Percentiles rank a stretch among this genome's conserved stretches.
These are phyloP conservation scores for Suhomyces pyralidae DNA, from an alignment of 805 yeast species.

Conservation along the genomic window DNA sequence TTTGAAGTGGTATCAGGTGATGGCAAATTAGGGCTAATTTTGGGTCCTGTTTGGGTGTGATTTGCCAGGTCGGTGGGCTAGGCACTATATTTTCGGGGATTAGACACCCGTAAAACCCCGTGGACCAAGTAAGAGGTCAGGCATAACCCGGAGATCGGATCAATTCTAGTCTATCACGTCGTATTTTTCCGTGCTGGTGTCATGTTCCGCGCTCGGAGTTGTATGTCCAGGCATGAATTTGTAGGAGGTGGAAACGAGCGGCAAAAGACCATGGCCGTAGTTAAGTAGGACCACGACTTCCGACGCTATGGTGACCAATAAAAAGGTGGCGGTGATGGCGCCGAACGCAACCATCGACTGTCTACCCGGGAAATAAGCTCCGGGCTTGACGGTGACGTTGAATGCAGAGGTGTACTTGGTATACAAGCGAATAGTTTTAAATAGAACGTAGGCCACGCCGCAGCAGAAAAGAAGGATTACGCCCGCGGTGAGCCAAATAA, in stretches of 20 bases:
- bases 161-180: conserved; percentile 4
- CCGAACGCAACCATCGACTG: conserved; percentile 46
- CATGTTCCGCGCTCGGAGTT: not conserved
- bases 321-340: conserved; percentile 36
- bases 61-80: not conserved
- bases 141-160: not conserved
- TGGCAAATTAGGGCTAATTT: not conserved
- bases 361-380: conserved; percentile 42
- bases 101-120: not conserved
- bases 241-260: conserved; percentile 17
- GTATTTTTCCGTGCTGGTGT: not conserved
- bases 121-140: not conserved
- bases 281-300: conserved; percentile 13
- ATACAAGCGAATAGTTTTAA: conserved; percentile 45
- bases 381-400: conserved; percentile 24
- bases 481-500: conserved; percentile 18
- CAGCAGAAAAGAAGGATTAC: conserved; percentile 32
- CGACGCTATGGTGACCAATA: conserved; percentile 30
- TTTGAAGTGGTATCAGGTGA: not conserved
- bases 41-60: not conserved
- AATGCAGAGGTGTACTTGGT: conserved; percentile 41
- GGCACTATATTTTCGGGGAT: not conserved
- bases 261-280: conserved; percentile 16
- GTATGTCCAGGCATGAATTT: conserved; percentile 6
- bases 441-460: conserved; percentile 45